Percentiles rank a stretch among this genome's conserved stretches.
Evolutionary conservation across 257 asterid genomes (phyloP).

Genomic region (Gardenia jasminoides): DNA sequence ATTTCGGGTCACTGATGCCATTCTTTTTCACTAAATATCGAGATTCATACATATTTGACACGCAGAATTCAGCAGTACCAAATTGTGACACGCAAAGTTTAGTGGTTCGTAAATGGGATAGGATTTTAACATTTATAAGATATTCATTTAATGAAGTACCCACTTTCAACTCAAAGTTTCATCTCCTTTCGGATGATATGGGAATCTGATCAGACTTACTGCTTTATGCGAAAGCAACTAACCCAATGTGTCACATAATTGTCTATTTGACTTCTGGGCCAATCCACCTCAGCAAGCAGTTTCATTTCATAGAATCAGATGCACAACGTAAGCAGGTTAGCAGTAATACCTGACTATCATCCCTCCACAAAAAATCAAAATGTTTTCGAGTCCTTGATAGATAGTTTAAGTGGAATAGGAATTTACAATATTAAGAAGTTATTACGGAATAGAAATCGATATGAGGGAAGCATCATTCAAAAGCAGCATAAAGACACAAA

Average conservation of each 20-base stretch:
- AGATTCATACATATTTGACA: no score
- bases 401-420: neutral
- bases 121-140: no score
- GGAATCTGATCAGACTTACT: slow-evolving; percentile 89
- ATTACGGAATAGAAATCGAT: no score
- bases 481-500: no score
- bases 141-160: no score
- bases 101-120: no score
- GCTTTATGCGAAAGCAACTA: slow-evolving; percentile 92
- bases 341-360: neutral
- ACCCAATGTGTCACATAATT: slow-evolving; percentile 83
- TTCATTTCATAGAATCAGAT: slow-evolving; percentile 81
- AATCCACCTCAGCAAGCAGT: slow-evolving; percentile 87
- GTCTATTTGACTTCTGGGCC: slow-evolving; percentile 89
- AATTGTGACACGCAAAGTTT: no score
- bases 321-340: slow-evolving; percentile 1
- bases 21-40: no score
- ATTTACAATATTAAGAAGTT: neutral
- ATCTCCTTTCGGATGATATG: slow-evolving; percentile 89
- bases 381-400: neutral
- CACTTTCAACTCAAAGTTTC: slow-evolving; percentile 90
- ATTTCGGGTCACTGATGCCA: no score
- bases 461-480: no score
- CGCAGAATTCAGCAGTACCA: no score
- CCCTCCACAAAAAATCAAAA: neutral